phyloP scores from a whole-genome alignment of 108 stramenopile genomes.

The Aurantiochytrium sp. region DNA sequence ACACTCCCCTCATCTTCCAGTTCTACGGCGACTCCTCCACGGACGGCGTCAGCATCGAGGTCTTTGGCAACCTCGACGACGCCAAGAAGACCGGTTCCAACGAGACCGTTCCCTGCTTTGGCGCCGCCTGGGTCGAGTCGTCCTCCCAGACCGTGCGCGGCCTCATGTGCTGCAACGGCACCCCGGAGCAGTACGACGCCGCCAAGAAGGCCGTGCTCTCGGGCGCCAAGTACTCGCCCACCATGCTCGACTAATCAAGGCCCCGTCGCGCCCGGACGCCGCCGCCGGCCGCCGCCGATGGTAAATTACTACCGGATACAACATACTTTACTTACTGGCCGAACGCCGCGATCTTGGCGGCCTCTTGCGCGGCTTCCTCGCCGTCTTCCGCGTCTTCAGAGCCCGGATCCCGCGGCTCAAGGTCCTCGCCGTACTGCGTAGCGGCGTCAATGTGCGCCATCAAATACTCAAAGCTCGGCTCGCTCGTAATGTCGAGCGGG shows the following conservation, averaged over 20 bases:
- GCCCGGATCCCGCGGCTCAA: conserved; percentile 55
- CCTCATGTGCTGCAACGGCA: conserved; percentile 12
- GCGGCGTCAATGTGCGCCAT: conserved; percentile 81
- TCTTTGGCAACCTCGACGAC: not conserved
- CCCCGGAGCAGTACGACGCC: not conserved
- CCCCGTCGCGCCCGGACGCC: no score
- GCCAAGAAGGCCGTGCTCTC: not conserved
- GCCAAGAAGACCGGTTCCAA: not conserved
- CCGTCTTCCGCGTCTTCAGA: not conserved
- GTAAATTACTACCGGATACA: no score
- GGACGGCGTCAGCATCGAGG: not conserved
- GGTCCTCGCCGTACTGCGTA: conserved; percentile 89
- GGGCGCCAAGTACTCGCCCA: not conserved
- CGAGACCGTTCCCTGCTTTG: not conserved
- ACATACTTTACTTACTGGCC: no score
- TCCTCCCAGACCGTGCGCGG: not conserved
- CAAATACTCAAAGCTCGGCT: conserved; percentile 77
- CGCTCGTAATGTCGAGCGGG: conserved; percentile 84
- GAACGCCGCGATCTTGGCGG: no score
- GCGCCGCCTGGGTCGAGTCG: not conserved
- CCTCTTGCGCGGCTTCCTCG: not conserved
- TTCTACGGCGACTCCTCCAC: not conserved
- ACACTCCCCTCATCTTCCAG: conserved; percentile 17
- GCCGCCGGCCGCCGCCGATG: no score
- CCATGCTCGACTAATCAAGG: not conserved